Evolutionary conservation across 768 basidiomycete genomes (phyloP).

Genomic region (Termitomyces sp.): DNA sequence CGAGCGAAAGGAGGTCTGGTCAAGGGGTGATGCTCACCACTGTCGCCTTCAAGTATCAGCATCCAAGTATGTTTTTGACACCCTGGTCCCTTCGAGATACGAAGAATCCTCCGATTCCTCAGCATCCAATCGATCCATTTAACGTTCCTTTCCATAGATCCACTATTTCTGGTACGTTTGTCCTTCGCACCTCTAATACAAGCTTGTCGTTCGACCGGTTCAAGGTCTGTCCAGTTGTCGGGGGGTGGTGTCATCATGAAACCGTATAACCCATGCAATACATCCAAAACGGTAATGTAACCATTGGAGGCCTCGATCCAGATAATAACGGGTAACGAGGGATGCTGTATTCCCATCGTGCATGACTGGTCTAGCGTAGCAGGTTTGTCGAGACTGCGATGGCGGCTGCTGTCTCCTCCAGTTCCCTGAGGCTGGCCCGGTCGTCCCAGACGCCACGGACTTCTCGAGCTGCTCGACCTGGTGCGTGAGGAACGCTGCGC

Average conservation of each 20-base stretch:
- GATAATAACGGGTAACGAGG: not conserved
- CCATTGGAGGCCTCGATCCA: not conserved
- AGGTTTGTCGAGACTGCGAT: not conserved
- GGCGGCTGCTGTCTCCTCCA: constrained; percentile 49
- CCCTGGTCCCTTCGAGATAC: not conserved
- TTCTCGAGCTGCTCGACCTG: constrained; percentile 88
- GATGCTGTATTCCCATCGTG: not conserved
- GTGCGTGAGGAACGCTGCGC: constrained; percentile 81
- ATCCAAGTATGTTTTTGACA: not conserved
- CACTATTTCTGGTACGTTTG: not conserved
- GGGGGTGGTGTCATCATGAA: not conserved
- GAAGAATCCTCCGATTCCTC: not conserved
- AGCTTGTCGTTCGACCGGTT: not conserved
- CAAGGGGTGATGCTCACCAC: not conserved
- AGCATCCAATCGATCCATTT: constrained; percentile 2
- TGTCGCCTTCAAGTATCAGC: not conserved
- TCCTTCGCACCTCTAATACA: not conserved
- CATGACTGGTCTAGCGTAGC: not conserved
- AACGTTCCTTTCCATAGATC: not conserved
- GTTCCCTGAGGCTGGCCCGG: constrained; percentile 47
- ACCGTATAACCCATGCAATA: not conserved
- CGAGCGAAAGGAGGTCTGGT: no score
- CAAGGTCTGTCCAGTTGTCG: not conserved
- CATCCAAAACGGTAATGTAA: not conserved
- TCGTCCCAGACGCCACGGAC: constrained; percentile 38